Conservation (phyloP, 345 rosid species). For the Raphanus sativus region DNA sequence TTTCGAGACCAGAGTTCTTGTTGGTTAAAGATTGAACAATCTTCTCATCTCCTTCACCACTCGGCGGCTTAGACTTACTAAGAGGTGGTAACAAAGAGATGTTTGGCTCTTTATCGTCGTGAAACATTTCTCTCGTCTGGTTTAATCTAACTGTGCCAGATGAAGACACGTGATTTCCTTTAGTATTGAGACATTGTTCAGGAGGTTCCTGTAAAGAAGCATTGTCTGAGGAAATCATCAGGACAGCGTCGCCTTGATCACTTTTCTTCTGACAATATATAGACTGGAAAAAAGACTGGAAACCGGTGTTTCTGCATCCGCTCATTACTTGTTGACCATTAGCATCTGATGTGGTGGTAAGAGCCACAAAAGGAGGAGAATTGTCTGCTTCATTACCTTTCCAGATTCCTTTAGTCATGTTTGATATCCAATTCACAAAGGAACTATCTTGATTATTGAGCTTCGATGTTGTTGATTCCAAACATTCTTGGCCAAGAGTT, state of each 20-base stretch:
- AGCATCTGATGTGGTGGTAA: constrained; percentile 34
- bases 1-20: constrained; percentile 51
- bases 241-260: constrained; percentile 35
- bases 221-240: constrained; percentile 27
- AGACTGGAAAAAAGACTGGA: constrained; percentile 76
- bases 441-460: constrained; percentile 72
- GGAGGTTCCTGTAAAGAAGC: constrained; percentile 43
- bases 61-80: constrained; percentile 38
- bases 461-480: constrained; percentile 54
- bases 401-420: constrained; percentile 68
- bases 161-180: constrained; percentile 39
- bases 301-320: constrained; percentile 50
- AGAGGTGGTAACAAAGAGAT: constrained; percentile 39
- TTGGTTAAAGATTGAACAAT: constrained; percentile 30
- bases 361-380: constrained; percentile 47
- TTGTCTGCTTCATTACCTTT: constrained; percentile 46
- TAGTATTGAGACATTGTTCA: constrained; percentile 38
- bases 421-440: constrained; percentile 88
- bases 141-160: constrained; percentile 35
- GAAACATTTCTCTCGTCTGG: constrained; percentile 28
- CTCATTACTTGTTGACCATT: constrained; percentile 25
- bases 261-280: constrained; percentile 54
- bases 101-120: constrained; percentile 35
- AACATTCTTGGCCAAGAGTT: constrained; percentile 46
- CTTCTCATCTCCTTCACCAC: constrained; percentile 44